These are phyloP conservation scores for Eutypella sp. DNA, from an alignment of 2,329 filamentous ascomycete genomes.

Conservation along the genomic window DNA sequence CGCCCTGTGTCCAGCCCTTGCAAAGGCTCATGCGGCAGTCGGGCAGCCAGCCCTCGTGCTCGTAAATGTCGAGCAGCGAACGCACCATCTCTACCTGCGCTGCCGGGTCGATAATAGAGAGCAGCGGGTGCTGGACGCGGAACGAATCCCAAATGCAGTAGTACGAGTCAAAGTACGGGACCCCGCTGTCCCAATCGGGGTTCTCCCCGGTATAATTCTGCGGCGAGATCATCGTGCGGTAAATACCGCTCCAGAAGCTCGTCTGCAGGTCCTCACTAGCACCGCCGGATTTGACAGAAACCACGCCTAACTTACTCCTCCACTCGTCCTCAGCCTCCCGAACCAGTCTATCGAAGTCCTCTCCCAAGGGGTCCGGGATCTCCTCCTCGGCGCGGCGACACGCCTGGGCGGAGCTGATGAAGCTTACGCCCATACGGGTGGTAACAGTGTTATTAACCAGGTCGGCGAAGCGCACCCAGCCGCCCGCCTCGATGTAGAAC, in stretches of 20 bases:
- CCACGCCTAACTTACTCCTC: slow-evolving; percentile 50
- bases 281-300: slow-evolving; percentile 44
- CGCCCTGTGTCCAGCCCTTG: slow-evolving; percentile 63
- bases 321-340: slow-evolving; percentile 47
- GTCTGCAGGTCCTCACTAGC: slow-evolving; percentile 48
- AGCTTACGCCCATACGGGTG: slow-evolving; percentile 60
- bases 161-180: slow-evolving; percentile 59
- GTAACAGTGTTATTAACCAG: slow-evolving; percentile 41
- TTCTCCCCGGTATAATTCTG: slow-evolving; percentile 65
- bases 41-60: slow-evolving; percentile 60
- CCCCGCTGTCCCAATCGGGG: slow-evolving; percentile 53
- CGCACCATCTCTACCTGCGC: slow-evolving; percentile 58
- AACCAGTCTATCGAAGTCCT: slow-evolving; percentile 50
- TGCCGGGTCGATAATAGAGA: slow-evolving; percentile 58
- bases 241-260: slow-evolving; percentile 59
- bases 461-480: slow-evolving; percentile 50
- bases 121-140: slow-evolving; percentile 55
- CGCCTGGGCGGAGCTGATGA: slow-evolving; percentile 56
- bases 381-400: slow-evolving; percentile 59
- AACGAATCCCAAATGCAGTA: slow-evolving; percentile 60
- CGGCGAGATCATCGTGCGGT: slow-evolving; percentile 57
- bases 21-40: slow-evolving; percentile 65
- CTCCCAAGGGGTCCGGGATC: slow-evolving; percentile 50
- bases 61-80: slow-evolving; percentile 60
- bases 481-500: slow-evolving; percentile 42